Base-by-base conservation (phyloP, 306 rosid genomes). In the Sindora glabra region DNA sequence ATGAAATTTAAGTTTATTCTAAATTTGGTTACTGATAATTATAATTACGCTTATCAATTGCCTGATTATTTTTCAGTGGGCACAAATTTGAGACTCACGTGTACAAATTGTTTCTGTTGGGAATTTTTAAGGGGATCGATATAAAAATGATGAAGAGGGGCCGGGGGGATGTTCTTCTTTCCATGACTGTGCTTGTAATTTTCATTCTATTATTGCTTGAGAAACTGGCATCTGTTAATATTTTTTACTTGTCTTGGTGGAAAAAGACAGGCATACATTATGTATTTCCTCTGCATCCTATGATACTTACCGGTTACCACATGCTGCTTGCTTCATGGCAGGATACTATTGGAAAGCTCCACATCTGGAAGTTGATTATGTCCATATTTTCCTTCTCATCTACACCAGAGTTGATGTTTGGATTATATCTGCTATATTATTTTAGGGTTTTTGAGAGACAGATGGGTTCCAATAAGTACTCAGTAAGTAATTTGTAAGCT, bases 361-460 rank as follows among this genome's bases (percentile, higher is more conserved):
- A 77, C 55, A n/a, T 84, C 40, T 84, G 94, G 95, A 94, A 89
- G 81, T 75, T 86, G 73, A 79, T 89, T 47, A 55, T 75, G 67
- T 89, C 97, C 25, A 16, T 69, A 67, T 84, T 89, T 82, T 55
- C 97, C 60, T 94, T 94, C 70, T 82, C 97, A 16, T 86, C 99
- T 26, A 89, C 97, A 6, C 99, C 99, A 3, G 99, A 94, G 68
- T 80, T 89, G 80, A 71, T 94, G 84, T 94, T 89, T 61, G 99
- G 99, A 63, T 68, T 94, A 57, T 94, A 84, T 73, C 81, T 94
- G 52, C 89, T 86, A 15, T 94, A 94, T 62, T 94, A 94, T 74
- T 94, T 94, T 89, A 77, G 99, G 79, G 91, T 94, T 64, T 94
- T 94, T 59, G 99, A 94, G 85, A 86, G 99, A 67, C 99, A 94